Evolutionary conservation across 192 early-diverging fungal species (phyloP).

Genomic region (Phlyctochytrium arcticum): DNA sequence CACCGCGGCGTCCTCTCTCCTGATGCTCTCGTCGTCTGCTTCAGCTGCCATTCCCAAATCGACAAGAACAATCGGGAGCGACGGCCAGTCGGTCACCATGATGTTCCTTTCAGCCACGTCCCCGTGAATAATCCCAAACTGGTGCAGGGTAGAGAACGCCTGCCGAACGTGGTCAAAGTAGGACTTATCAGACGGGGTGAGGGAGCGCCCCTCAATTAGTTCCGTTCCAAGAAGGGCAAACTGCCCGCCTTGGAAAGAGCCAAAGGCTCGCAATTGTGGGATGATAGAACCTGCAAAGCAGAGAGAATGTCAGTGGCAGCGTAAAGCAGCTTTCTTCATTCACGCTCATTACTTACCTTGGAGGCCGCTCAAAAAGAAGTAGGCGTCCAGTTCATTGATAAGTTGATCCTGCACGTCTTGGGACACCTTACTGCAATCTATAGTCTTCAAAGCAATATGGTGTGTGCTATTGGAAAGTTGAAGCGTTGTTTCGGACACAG

Average conservation of each 20-base stretch:
- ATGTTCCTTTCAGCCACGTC: constrained; percentile 1
- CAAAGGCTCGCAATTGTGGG: not conserved
- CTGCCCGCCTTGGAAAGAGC: not conserved
- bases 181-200: not conserved
- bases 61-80: not conserved
- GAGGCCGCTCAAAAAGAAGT: not conserved
- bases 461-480: too few species aligned
- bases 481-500: not conserved
- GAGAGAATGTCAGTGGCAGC: not conserved
- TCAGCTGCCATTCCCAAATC: not conserved
- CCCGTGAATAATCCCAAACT: not conserved
- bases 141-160: not conserved
- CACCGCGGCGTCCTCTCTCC: too few species aligned
- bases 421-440: not conserved
- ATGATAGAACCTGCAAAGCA: constrained; percentile 1
- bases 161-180: not conserved
- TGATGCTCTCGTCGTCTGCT: too few species aligned
- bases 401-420: not conserved
- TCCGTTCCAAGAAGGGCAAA: constrained; percentile 3
- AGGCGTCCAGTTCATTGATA: not conserved
- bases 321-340: not conserved
- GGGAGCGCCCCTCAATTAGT: not conserved
- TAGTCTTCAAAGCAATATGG: constrained; percentile 11
- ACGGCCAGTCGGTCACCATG: not conserved
- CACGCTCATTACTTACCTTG: constrained; percentile 10